Evolutionary conservation across 2,329 filamentous ascomycete species (phyloP).

Genomic region (Clarireedia paspali): DNA sequence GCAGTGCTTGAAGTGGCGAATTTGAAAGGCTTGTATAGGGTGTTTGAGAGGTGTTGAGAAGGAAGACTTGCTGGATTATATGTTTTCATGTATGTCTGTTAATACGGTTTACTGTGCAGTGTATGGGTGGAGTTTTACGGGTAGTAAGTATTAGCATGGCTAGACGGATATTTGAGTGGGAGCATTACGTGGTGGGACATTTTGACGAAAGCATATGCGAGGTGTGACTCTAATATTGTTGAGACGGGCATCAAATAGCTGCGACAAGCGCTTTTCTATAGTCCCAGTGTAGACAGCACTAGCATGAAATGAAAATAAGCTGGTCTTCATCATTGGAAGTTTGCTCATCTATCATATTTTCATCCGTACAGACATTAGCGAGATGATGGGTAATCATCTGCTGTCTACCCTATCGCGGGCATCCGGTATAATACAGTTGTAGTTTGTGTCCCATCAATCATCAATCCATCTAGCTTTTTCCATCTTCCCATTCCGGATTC

Average conservation of each 20-base stretch:
- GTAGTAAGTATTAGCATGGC: too few relatives aligned
- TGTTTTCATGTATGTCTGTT: not conserved
- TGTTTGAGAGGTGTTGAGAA: slow-evolving; percentile 83
- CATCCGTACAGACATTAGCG: slow-evolving; percentile 15
- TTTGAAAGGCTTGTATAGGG: slow-evolving; percentile 83
- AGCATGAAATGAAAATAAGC: too few relatives aligned
- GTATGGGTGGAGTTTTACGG: too few relatives aligned
- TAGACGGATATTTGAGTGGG: too few relatives aligned
- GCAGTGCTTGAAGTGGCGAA: slow-evolving; percentile 80
- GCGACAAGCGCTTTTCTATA: too few relatives aligned
- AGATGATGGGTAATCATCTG: slow-evolving; percentile 10
- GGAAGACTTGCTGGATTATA: not conserved
- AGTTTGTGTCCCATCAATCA: slow-evolving; percentile 17
- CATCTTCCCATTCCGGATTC: slow-evolving; percentile 49
- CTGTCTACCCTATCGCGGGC: slow-evolving; percentile 16
- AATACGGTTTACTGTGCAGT: not conserved
- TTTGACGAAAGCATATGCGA: too few relatives aligned
- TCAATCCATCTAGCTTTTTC: slow-evolving; percentile 32
- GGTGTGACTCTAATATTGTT: too few relatives aligned
- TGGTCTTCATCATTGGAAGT: not conserved
- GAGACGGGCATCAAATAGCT: too few relatives aligned
- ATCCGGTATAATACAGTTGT: slow-evolving; percentile 29
- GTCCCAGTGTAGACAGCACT: too few relatives aligned
- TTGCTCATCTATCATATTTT: slow-evolving; percentile 25
- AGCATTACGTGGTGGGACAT: too few relatives aligned